phyloP scores from a whole-genome alignment of 2,329 filamentous ascomycete species.

The Fusarium poae region DNA sequence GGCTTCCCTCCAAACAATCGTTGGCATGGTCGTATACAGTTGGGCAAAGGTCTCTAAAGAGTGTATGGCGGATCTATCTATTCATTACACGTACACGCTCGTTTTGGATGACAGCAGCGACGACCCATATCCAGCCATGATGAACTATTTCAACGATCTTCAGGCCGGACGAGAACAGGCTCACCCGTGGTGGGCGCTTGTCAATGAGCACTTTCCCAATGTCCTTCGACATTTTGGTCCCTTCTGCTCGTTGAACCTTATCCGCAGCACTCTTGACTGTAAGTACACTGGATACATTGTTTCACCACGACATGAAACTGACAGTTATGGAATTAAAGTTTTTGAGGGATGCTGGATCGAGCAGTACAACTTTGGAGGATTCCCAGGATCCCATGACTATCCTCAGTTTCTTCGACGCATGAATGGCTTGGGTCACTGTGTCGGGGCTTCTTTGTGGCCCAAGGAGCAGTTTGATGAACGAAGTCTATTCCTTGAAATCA shows the following conservation, averaged over 20 bases:
- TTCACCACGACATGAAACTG: not conserved
- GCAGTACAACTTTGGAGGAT: constrained; percentile 1
- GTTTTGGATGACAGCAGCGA: constrained; percentile 4
- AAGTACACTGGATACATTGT: not conserved
- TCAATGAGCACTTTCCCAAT: not conserved
- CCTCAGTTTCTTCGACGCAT: not conserved
- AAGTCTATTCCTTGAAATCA: not conserved
- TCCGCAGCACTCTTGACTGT: constrained; percentile 2
- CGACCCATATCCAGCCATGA: not conserved
- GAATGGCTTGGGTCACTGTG: not conserved
- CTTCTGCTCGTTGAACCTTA: not conserved
- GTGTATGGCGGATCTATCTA: constrained; percentile 1
- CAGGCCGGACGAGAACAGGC: not conserved
- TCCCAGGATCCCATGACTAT: not conserved
- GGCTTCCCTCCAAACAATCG: constrained; percentile 1
- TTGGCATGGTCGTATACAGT: constrained; percentile 1
- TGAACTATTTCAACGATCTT: not conserved
- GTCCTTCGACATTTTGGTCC: constrained; percentile 1
- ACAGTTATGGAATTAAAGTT: not conserved
- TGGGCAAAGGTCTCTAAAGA: not conserved
- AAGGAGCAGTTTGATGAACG: not conserved
- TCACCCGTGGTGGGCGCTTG: constrained; percentile 1
- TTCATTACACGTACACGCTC: not conserved
- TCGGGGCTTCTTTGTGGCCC: constrained; percentile 1
- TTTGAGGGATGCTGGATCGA: constrained; percentile 8